Evolutionary conservation across 345 rosid species (phyloP).

Genomic region (Mangifera indica): DNA sequence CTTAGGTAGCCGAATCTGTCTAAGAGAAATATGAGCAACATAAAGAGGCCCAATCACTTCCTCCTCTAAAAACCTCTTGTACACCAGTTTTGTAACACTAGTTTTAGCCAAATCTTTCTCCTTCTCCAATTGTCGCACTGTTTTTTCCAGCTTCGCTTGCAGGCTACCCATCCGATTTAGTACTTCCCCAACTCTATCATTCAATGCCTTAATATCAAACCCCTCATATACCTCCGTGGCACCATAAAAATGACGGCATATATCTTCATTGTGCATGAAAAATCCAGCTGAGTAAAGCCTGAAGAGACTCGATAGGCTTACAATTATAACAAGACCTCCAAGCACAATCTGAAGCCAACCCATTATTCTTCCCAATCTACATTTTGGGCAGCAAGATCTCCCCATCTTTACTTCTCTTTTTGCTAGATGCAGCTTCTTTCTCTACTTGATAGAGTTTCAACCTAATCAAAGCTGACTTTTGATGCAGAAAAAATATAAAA

Average conservation of each 20-base stretch:
- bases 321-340: conserved; percentile 59
- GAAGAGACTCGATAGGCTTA: conserved; percentile 65
- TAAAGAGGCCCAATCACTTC: conserved; percentile 77
- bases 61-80: conserved; percentile 57
- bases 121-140: conserved; percentile 63
- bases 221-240: conserved; percentile 44
- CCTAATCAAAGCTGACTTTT: conserved; percentile 17
- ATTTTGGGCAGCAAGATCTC: conserved; percentile 50
- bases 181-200: conserved; percentile 52
- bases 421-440: background rate
- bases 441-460: conserved; percentile 15
- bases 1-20: conserved; percentile 65
- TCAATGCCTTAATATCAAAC: conserved; percentile 45
- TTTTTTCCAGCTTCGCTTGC: conserved; percentile 62
- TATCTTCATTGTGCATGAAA: conserved; percentile 62
- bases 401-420: conserved; percentile 34
- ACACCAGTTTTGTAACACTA: conserved; percentile 43
- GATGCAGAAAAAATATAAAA: background rate
- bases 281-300: conserved; percentile 67
- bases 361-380: conserved; percentile 49
- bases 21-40: conserved; percentile 57
- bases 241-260: conserved; percentile 54
- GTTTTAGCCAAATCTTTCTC: conserved; percentile 37
- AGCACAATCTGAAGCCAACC: conserved; percentile 62
- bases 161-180: conserved; percentile 49